phyloP scores from a whole-genome alignment of 2,329 filamentous ascomycete species.

The Colletotrichum chlorophyti region DNA sequence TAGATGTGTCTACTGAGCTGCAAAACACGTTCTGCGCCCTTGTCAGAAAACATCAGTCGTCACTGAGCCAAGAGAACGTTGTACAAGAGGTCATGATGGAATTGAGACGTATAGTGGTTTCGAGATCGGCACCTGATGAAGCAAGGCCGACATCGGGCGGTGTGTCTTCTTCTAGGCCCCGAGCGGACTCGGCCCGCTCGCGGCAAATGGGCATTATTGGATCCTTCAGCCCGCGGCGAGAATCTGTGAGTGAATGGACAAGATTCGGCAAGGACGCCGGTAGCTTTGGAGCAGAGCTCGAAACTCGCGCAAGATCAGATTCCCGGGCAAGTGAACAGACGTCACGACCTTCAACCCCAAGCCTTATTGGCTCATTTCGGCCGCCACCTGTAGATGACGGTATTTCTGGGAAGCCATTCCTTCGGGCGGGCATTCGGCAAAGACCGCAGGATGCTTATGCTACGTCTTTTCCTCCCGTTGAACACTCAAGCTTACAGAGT shows the following conservation, averaged over 20 bases:
- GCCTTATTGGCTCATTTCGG: conserved; percentile 1
- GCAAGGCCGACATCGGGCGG: not conserved
- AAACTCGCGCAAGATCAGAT: conserved; percentile 15
- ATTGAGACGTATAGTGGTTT: conserved; percentile 9
- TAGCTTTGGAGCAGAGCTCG: not conserved
- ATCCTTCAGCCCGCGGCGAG: conserved; percentile 23
- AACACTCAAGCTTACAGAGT: not conserved
- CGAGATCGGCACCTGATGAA: not conserved
- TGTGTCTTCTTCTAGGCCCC: not conserved
- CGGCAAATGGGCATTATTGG: conserved; percentile 22
- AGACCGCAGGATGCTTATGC: conserved; percentile 18
- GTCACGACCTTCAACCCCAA: conserved; percentile 20
- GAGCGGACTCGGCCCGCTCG: conserved; percentile 23
- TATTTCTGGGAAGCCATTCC: conserved; percentile 61
- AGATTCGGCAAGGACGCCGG: conserved; percentile 3
- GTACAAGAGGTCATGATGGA: conserved; percentile 51
- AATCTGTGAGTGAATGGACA: conserved; percentile 5
- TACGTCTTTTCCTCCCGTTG: conserved; percentile 29
- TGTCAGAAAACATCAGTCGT: conserved; percentile 45
- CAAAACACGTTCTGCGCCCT: conserved; percentile 58
- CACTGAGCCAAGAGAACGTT: conserved; percentile 52
- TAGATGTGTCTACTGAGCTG: conserved; percentile 56
- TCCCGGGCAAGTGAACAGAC: conserved; percentile 22
- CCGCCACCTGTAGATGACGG: conserved; percentile 49
- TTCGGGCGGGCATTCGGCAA: conserved; percentile 47